Evolutionary conservation across 345 rosid species (phyloP), one percentile per base, ranked within the genome.

Genomic region (Syzygium aromaticum): DNA sequence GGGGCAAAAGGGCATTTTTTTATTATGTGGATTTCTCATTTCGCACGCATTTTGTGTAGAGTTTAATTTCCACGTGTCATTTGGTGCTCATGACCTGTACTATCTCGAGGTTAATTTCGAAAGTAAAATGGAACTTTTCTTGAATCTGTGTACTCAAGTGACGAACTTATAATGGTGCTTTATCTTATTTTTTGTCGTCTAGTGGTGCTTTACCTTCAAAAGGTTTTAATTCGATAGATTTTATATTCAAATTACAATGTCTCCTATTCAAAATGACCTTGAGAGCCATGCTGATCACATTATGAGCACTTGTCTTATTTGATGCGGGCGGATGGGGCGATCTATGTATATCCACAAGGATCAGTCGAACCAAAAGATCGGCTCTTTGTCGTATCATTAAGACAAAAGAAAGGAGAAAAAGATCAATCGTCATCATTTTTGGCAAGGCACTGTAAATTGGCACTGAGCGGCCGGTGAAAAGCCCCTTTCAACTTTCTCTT

Each of bases 401-500:
- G 2, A 17, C 1, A 3, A 19, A 9, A 73, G 23, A 38, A 17
- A 8, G 38, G 27, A 38, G 82, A 10, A 6, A 19, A 33, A 43
- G 49, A 73, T 6, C 3, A 21, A 9, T 73, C 23, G 82, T 21
- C 82, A 73, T 73, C 82, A 10, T 19, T 19, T 73, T 73, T 38
- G 82, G 82, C 49, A 5, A 73, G 82, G 49, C 8, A 38, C 82
- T 73, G 82, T 73, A 73, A 73, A 17, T 51, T 85, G 88, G 83
- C 54, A 67, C 49, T 85, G 88, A 87, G 85, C 87, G 94, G 94
- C 93, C 93, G 93, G 92, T 94, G 94, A 88, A 91, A 90, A 86
- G 91, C 90, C 87, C 90, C 85, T 94, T 93, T 94, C 96, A 89
- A 91, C 94, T 90, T 92, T 90, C 92, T 89, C 86, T 89, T 88